A percentile compares a stretch with the other conserved stretches of the same genome.
phyloP scores from a whole-genome alignment of 75 land plant species.

The Cunninghamia lanceolata region DNA sequence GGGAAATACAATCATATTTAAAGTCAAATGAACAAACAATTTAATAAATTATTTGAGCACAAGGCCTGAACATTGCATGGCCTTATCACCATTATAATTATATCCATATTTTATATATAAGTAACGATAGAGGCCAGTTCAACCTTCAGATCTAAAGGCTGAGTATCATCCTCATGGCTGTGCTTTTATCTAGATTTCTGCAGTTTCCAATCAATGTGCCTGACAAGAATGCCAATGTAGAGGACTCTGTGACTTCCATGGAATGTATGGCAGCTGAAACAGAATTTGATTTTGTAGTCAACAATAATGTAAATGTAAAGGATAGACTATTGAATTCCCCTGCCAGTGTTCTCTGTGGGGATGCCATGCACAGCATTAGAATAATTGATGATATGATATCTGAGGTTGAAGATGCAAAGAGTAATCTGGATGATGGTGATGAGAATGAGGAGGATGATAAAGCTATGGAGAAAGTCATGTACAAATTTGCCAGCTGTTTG shows the following conservation, averaged over 20 bases:
- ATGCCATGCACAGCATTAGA: neutral
- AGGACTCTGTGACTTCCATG: neutral
- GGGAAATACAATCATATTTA: neutral
- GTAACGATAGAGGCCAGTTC: no score
- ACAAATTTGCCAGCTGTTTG: neutral
- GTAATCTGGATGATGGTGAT: neutral
- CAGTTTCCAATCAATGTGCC: neutral
- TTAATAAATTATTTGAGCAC: no score
- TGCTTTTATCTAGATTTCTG: neutral
- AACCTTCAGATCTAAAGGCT: no score
- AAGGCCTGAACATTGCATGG: no score
- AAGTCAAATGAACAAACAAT: neutral
- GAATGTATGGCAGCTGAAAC: neutral
- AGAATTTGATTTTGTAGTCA: neutral
- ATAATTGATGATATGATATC: neutral
- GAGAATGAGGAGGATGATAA: neutral
- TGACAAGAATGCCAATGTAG: neutral
- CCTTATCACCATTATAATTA: no score
- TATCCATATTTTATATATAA: no score
- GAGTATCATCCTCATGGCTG: neutral
- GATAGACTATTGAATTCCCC: neutral
- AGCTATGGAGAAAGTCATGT: neutral
- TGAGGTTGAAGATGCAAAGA: neutral
- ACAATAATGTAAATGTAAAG: no score
- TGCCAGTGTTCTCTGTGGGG: no score